Base-by-base conservation (phyloP, 306 rosid species). In the Rosa lucieae region DNA sequence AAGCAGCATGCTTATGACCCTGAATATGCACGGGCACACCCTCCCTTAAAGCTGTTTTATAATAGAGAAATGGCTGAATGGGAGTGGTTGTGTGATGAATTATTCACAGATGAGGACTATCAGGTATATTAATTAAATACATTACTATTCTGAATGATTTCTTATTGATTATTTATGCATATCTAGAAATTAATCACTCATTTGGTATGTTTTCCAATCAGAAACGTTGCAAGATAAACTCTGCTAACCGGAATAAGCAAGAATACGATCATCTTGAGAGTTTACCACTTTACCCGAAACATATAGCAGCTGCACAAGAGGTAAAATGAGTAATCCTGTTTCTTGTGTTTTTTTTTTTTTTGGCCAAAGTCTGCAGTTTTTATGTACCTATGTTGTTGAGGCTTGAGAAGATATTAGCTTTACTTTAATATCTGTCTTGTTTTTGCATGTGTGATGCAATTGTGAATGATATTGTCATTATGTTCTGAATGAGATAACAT, bases 1-100 rank as follows among this genome's bases (percentile, higher is more conserved):
- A 62, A 62, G 67, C 40, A 62, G 17, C 67, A 62, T 62, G 67
- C 67, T 62, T 29, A 62, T 62, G 67, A 62, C 40, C 39, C 40
- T 12, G 67, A 62, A 1, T 62, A 62, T 62, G 67, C 42, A 9
- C 67, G 67, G 40, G 67, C 67, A 26, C 67, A 62, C 67, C 40
- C 67, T 62, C 67, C 67, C 3, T 2, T 10, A 12, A 62, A 62
- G 67, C 40, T 62, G 67, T 62, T 62, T 62, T 15, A 62, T 29
- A 12, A 62, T 23, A 62, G 67, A 62, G 2, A 62, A 62, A 26
- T 62, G 67, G 14, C 67, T 12, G 67, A 62, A 29, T 62, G 67
- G 67, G 67, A 62, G 40, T 62, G 67, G 67, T 13, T 62, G 40
- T 62, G 67, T 62, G 67, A 62, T 62, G 40, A 26, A 3, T 23